Base-by-base conservation (phyloP, 2,329 filamentous ascomycete species). In the Lachnellula willkommii region DNA sequence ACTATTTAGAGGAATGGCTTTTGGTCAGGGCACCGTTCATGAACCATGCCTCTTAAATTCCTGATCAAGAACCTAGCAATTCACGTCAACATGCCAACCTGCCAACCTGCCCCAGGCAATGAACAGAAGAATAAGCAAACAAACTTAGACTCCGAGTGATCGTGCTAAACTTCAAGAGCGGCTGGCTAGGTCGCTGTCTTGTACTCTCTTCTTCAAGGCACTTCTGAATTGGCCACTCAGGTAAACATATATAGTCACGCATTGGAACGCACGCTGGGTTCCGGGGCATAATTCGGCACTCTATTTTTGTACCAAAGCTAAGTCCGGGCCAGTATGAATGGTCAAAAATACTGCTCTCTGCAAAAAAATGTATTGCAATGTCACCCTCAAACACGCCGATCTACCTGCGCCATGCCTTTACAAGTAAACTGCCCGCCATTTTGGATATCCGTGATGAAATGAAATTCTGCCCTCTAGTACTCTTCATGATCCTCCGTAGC, bases 401-500 rank as follows among this genome's bases (percentile, higher is more conserved):
- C 47, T 53, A 54, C 22, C 22, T 15, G 45, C 45, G 45, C 52
- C 26, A 40, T 46, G 24, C 55, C 17, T 55, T 40, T 58, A 53
- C 52, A 55, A 47, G 37, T 17, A n/a, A 39, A 37, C 52, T 50
- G 52, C 52, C 52, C 43, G 15, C 53, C 37, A 12, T 46, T 55
- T 55, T 53, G 22, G 45, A 47, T 47, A 47, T 47, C 45, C 22
- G 11, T 17, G 28, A 28, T 53, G 51, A 17, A 17, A 50, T 37
- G 47, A 39, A 50, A 28, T 36, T 24, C 46, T 22, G 28, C 14
- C 17, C 37, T 40, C 37, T 17, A 40, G 6, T 40, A 57, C 45
- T 37, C 12, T 9, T 60, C 35, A 60, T 50, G 56, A 51, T 47
- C 52, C 53, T 43, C 54, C 56, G 39, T 57, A 56, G 24, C 59